Base-by-base conservation (phyloP, 129 eudicot species). In the Flaveria ramosissima region DNA sequence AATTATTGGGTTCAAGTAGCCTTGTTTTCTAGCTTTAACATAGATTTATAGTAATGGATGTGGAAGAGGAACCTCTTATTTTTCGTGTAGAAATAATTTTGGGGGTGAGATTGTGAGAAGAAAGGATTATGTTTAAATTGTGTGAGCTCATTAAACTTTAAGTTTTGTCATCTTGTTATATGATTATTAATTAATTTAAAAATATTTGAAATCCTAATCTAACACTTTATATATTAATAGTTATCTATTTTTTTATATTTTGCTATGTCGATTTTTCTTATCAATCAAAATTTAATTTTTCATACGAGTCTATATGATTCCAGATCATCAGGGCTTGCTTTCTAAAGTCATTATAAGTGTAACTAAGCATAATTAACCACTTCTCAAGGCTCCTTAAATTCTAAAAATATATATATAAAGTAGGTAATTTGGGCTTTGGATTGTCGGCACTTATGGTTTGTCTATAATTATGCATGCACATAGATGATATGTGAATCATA, bases 1-100 rank as follows among this genome's bases (percentile, higher is more conserved):
- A 62, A 62, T 62, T 26, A 61, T 61, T 61, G 68, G n/a, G 24
- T 6, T 55, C 10, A 55, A 19, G 24, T 55, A 12, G n/a, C 6
- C 68, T 26, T 61, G 61, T 19, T 19, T 61, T 23, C 14, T 61
- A 1, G 68, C 68, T 12, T 26, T 24, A 20, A 26, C 68, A 26
- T 61, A 26, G 17, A 24, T 26, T 26, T 27, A 60, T 60, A 1
- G 42, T 12, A 3, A 23, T 13, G 68, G 17, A 27, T 14, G 42
- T 62, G 42, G 17, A 26, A 62, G 68, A 62, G 36, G 15, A 62
- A 61, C 41, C 42, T 61, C 67, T 24, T 61, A 24, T 60, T 60
- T 36, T 36, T 36, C 5, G 7, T 36, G 13, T 23, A 24, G 39
- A 59, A 21, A 10, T 19, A 10, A 10, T 59, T 59, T 21, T 59